Evolutionary conservation across 2,329 filamentous ascomycete species (phyloP).

Genomic region (Penicillium rolfsii): DNA sequence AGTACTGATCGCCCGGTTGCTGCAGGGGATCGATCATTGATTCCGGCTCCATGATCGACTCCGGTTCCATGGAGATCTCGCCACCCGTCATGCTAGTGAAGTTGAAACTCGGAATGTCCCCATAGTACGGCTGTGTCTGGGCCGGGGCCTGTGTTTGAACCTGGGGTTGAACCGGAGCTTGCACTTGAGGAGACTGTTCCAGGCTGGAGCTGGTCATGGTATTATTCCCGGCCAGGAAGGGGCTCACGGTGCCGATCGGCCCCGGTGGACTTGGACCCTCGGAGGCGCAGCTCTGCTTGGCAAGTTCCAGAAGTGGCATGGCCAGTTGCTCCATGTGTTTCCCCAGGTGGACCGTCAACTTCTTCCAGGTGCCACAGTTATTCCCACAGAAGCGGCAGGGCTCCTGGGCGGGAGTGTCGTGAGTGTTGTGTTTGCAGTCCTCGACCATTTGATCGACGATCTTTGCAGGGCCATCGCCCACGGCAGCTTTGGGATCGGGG

Average conservation of each 20-base stretch:
- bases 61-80: slow-evolving; percentile 35
- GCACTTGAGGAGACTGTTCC: too few relatives aligned
- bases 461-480: slow-evolving; percentile 37
- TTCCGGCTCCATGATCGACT: slow-evolving; percentile 36
- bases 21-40: slow-evolving; percentile 26
- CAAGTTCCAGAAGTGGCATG: slow-evolving; percentile 70
- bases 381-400: slow-evolving; percentile 86
- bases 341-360: slow-evolving; percentile 87
- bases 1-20: slow-evolving; percentile 24
- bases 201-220: not conserved
- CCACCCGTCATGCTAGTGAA: slow-evolving; percentile 32
- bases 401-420: slow-evolving; percentile 69
- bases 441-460: slow-evolving; percentile 71
- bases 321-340: slow-evolving; percentile 94
- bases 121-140: slow-evolving; percentile 5
- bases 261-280: slow-evolving; percentile 16
- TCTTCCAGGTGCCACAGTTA: slow-evolving; percentile 83
- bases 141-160: not conserved
- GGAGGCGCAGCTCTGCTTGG: slow-evolving; percentile 47
- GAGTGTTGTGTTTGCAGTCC: slow-evolving; percentile 72
- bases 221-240: not conserved
- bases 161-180: not conserved
- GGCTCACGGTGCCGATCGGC: slow-evolving; percentile 2
- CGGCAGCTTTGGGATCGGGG: slow-evolving; percentile 76
- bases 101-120: slow-evolving; percentile 18